phyloP scores from a whole-genome alignment of 1,139 yeast species.

The Kurtzmaniella quercitrusa region DNA sequence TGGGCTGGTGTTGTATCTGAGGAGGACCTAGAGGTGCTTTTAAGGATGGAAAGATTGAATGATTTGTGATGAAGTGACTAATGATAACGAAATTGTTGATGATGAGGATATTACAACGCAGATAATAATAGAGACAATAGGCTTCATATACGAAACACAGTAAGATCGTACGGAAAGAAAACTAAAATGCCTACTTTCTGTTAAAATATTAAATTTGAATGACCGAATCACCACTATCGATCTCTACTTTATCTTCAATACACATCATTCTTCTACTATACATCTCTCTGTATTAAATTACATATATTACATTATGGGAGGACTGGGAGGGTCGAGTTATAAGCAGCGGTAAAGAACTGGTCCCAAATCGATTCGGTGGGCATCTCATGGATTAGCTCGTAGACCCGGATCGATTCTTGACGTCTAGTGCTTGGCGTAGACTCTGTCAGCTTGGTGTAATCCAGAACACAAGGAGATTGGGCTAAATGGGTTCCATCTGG shows the following conservation, averaged over 20 bases:
- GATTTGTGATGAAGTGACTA: background rate
- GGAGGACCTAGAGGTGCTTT: background rate
- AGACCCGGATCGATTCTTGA: slow-evolving; percentile 50
- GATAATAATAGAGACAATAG: too few species aligned
- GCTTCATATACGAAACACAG: too few species aligned
- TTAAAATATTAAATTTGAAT: too few species aligned
- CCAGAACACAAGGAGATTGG: background rate
- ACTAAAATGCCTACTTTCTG: too few species aligned
- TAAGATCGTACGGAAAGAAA: too few species aligned
- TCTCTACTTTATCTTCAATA: too few species aligned
- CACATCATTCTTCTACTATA: too few species aligned
- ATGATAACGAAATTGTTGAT: too few species aligned
- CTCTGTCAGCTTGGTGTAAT: slow-evolving; percentile 10
- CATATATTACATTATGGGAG: slow-evolving; percentile 1
- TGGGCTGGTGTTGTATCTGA: slow-evolving; percentile 8
- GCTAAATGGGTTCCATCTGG: background rate
- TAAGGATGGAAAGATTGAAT: background rate
- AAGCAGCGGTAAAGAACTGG: slow-evolving; percentile 52
- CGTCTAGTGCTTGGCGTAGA: slow-evolving; percentile 9
- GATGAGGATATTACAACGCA: too few species aligned
- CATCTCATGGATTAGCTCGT: slow-evolving; percentile 60
- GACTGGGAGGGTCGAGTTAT: background rate
- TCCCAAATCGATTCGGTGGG: slow-evolving; percentile 77
- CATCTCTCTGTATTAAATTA: background rate
- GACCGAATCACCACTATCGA: too few species aligned